These are phyloP conservation scores for Kazachstania bromeliacearum DNA, from an alignment of 805 yeast genomes.

Conservation along the genomic window DNA sequence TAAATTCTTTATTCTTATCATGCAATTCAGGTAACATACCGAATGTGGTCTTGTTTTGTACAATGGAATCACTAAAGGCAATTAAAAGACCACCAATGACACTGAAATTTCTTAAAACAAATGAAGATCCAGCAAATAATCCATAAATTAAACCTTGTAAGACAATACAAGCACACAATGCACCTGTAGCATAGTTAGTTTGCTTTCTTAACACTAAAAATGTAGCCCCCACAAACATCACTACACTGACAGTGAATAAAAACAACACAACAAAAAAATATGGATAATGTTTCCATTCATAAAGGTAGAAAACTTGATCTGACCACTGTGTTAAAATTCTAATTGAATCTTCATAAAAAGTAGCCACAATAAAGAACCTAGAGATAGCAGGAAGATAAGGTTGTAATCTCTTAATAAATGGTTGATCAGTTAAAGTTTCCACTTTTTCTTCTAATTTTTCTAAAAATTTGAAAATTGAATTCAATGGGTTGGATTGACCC, in stretches of 20 bases:
- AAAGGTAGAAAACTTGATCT: constrained; percentile 78
- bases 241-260: constrained; percentile 49
- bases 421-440: constrained; percentile 3
- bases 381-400: constrained; percentile 86
- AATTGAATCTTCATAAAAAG: constrained; percentile 83
- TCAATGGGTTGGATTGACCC: not conserved
- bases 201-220: constrained; percentile 62
- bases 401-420: constrained; percentile 36
- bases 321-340: constrained; percentile 83
- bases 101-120: constrained; percentile 78
- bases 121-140: constrained; percentile 67
- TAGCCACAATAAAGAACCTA: constrained; percentile 82
- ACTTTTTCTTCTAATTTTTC: constrained; percentile 3
- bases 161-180: constrained; percentile 63
- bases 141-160: constrained; percentile 88
- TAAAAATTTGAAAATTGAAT: not conserved
- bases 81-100: constrained; percentile 88
- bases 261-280: constrained; percentile 63
- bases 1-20: constrained; percentile 50
- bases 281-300: constrained; percentile 74
- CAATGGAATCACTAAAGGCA: constrained; percentile 80
- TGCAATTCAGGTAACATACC: constrained; percentile 45
- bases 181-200: constrained; percentile 60
- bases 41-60: constrained; percentile 55
- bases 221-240: constrained; percentile 69